phyloP scores from a whole-genome alignment of 192 early-diverging fungal species.

The Gigaspora rosea region DNA sequence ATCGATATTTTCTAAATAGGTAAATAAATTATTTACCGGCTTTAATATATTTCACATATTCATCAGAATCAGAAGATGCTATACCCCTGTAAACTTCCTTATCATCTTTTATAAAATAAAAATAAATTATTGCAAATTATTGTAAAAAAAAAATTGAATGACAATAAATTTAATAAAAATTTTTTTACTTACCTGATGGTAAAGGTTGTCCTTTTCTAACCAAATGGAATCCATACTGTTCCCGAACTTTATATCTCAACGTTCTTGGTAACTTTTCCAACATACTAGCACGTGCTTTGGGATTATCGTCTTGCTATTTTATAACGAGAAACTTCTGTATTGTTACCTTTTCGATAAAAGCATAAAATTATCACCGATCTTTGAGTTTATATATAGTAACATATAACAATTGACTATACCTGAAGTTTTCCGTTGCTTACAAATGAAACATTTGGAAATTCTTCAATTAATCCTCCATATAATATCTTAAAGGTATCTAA shows the following conservation, averaged over 20 bases:
- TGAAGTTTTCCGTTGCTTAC: background rate
- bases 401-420: background rate
- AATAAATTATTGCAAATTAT: background rate
- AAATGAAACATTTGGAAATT: conserved; percentile 51
- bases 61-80: background rate
- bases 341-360: background rate
- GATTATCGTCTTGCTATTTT: conserved; percentile 64
- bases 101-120: conserved; percentile 19
- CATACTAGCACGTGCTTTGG: conserved; percentile 64
- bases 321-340: background rate
- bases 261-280: conserved; percentile 81
- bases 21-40: conserved; percentile 9
- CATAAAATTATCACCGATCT: background rate
- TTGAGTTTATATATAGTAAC: background rate
- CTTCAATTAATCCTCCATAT: conserved; percentile 56
- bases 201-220: conserved; percentile 1
- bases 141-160: background rate
- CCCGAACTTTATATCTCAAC: conserved; percentile 61
- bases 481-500: conserved; percentile 55
- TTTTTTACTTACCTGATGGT: conserved; percentile 13
- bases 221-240: conserved; percentile 42
- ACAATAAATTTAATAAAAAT: background rate
- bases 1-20: background rate
- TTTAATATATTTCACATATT: conserved; percentile 10
- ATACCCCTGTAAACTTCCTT: conserved; percentile 12